Evolutionary conservation across 2,329 filamentous ascomycete species (phyloP).

Genomic region (Beauveria caledonica): DNA sequence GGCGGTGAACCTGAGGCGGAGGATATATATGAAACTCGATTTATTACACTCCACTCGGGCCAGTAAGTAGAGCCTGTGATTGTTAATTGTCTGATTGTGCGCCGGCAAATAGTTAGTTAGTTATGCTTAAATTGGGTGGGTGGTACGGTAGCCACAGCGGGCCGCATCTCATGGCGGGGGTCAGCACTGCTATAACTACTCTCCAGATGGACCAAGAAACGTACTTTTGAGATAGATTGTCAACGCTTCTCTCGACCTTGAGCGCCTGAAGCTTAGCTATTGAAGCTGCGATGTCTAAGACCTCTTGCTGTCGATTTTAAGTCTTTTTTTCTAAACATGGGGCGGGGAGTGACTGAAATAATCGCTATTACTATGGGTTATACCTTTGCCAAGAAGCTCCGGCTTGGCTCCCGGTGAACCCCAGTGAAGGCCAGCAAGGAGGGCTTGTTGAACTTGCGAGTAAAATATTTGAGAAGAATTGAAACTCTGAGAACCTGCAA

Average conservation of each 20-base stretch:
- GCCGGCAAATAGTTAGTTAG: background rate
- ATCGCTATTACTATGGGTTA: too few relatives aligned
- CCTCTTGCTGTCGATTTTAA: too few relatives aligned
- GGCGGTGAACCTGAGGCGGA: background rate
- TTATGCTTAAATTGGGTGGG: background rate
- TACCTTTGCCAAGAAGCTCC: background rate
- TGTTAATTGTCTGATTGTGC: background rate
- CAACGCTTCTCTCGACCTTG: too few relatives aligned
- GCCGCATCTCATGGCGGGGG: background rate
- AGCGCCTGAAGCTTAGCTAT: too few relatives aligned
- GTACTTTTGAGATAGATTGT: too few relatives aligned
- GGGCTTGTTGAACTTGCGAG: background rate
- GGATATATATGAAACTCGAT: background rate
- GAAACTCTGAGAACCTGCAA: background rate
- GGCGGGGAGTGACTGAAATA: background rate
- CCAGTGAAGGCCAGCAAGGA: background rate
- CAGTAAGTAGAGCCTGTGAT: background rate
- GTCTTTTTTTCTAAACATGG: background rate
- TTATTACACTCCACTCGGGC: background rate
- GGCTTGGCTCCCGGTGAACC: background rate
- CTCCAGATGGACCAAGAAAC: too few relatives aligned
- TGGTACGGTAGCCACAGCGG: background rate
- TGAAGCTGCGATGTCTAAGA: too few relatives aligned
- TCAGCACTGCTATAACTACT: background rate
- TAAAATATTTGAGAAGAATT: background rate